A percentile compares a stretch with the other conserved stretches of the same genome.
These are phyloP conservation scores for Boletus mariae DNA, from an alignment of 1,284 basidiomycete genomes.

Conservation along the genomic window DNA sequence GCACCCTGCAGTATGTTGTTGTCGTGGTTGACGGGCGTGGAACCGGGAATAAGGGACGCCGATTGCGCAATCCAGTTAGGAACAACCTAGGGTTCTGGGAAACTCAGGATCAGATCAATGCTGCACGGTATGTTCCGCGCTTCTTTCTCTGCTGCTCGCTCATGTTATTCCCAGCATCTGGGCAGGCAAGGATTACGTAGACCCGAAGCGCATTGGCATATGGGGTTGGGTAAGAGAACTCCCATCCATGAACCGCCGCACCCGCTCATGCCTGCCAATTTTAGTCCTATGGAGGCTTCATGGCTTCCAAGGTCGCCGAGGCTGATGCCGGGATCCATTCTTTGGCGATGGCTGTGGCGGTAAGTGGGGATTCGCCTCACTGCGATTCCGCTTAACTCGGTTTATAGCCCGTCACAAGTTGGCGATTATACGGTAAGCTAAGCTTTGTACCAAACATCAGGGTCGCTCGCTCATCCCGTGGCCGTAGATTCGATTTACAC, in stretches of 20 bases:
- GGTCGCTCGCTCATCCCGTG: constrained; percentile 5
- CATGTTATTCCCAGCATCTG: constrained; percentile 48
- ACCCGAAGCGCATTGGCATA: constrained; percentile 81
- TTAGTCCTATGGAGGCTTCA: constrained; percentile 91
- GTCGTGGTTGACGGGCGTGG: constrained; percentile 91
- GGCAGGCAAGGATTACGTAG: constrained; percentile 76
- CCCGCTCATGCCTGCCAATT: constrained; percentile 8
- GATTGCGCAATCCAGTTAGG: constrained; percentile 79
- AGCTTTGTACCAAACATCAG: constrained; percentile 13
- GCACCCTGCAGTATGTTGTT: constrained; percentile 80
- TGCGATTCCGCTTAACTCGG: neutral
- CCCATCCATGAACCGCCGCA: neutral
- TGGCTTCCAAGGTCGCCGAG: constrained; percentile 90
- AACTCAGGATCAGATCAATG: constrained; percentile 83
- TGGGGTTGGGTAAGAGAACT: constrained; percentile 84
- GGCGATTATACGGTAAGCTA: constrained; percentile 74
- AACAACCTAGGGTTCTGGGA: constrained; percentile 85
- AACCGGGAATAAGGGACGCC: constrained; percentile 86
- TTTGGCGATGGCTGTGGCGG: constrained; percentile 85
- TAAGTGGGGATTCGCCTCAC: constrained; percentile 38
- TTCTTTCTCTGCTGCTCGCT: constrained; percentile 9
- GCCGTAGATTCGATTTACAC: constrained; percentile 83
- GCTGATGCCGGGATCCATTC: constrained; percentile 81
- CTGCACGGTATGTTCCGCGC: constrained; percentile 59
- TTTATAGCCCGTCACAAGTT: constrained; percentile 75